These are phyloP conservation scores for Arthrobotrys entomopaga DNA, from an alignment of 2,329 filamentous ascomycete species.

Conservation along the genomic window DNA sequence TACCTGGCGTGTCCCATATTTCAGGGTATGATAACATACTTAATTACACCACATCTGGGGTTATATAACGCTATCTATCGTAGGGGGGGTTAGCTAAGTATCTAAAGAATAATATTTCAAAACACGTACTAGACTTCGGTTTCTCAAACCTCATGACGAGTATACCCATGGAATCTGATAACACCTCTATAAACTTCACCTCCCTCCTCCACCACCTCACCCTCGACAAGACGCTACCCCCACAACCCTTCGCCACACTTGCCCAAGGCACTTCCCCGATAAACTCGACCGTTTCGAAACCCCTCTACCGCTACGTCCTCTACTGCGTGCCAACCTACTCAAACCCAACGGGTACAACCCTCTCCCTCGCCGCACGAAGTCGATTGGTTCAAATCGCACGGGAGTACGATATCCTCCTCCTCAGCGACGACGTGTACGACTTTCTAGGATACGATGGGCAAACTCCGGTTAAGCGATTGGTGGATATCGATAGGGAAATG, in stretches of 20 bases:
- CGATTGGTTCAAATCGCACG: constrained; percentile 80
- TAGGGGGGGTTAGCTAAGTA: too few relatives aligned
- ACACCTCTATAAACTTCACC: constrained; percentile 98
- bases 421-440: constrained; percentile 94
- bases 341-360: constrained; percentile 86
- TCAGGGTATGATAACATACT: constrained; percentile 50
- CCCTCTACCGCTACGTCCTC: constrained; percentile 83
- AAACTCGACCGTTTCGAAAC: constrained; percentile 43
- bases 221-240: constrained; percentile 67
- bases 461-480: constrained; percentile 29
- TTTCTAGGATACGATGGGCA: constrained; percentile 67
- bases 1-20: constrained; percentile 58
- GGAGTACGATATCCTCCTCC: constrained; percentile 80
- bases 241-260: constrained; percentile 25
- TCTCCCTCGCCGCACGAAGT: constrained; percentile 75
- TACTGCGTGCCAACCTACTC: constrained; percentile 89
- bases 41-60: too few relatives aligned
- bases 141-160: constrained; percentile 51
- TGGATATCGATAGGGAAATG: constrained; percentile 49
- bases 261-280: constrained; percentile 23
- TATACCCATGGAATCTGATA: constrained; percentile 69
- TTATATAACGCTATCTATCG: too few relatives aligned
- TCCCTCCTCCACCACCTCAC: constrained; percentile 96
- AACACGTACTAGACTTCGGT: constrained; percentile 35
- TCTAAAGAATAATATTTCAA: too few relatives aligned